Percentiles rank a stretch among this genome's conserved stretches.
Evolutionary conservation across 2,329 filamentous ascomycete genomes (phyloP).

Genomic region (Aspergillus cejpii): DNA sequence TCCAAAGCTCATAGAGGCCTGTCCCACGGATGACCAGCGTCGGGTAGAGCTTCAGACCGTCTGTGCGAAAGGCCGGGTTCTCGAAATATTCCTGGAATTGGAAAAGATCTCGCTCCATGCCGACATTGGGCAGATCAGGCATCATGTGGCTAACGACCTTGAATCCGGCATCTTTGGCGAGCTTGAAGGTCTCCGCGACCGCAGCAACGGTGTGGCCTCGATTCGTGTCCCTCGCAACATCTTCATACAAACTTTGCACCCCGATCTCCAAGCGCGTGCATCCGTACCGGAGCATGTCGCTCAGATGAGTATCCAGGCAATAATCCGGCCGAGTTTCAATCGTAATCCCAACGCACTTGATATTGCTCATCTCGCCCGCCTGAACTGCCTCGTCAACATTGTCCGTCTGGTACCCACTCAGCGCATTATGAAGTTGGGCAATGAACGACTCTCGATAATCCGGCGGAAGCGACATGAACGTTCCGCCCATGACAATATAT

Average conservation of each 20-base stretch:
- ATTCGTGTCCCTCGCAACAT: constrained; percentile 97
- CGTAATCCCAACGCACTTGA: constrained; percentile 97
- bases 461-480: constrained; percentile 92
- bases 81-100: constrained; percentile 98
- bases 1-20: constrained; percentile 93
- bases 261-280: constrained; percentile 92
- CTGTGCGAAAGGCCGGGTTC: constrained; percentile 89
- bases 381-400: constrained; percentile 94
- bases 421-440: constrained; percentile 88
- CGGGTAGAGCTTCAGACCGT: constrained; percentile 96
- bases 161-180: constrained; percentile 97
- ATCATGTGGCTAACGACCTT: constrained; percentile 99
- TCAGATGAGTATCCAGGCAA: constrained; percentile 89
- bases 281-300: constrained; percentile 94
- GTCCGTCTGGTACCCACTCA: constrained; percentile 89
- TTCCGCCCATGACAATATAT: constrained; percentile 99
- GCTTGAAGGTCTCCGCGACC: constrained; percentile 90
- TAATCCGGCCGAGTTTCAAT: constrained; percentile 98
- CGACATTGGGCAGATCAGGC: constrained; percentile 95
- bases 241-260: constrained; percentile 94
- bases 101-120: constrained; percentile 94
- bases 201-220: constrained; percentile 91
- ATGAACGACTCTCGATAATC: constrained; percentile 92
- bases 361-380: constrained; percentile 90
- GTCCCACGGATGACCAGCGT: constrained; percentile 96